Evolutionary conservation across 495 filamentous ascomycete species (phyloP).

Genomic region (Xylaria palmicola): DNA sequence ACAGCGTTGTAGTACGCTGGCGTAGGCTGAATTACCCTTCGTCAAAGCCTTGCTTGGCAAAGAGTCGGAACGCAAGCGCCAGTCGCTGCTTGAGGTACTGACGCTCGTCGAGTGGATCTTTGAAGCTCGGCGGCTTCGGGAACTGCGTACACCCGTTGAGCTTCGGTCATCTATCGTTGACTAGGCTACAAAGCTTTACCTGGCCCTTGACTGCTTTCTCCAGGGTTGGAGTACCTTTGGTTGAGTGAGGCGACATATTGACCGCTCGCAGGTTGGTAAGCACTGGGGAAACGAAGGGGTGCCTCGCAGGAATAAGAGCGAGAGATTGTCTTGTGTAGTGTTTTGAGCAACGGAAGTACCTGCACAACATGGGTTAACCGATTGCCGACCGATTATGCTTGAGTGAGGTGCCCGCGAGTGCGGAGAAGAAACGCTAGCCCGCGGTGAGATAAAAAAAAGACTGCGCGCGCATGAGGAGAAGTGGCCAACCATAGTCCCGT

Average conservation of each 20-base stretch:
- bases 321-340: neutral
- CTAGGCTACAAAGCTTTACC: neutral
- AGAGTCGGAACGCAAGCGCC: constrained; percentile 21
- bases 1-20: too few species aligned
- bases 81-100: constrained; percentile 23
- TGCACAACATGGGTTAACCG: too few species aligned
- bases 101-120: constrained; percentile 23
- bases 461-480: constrained; percentile 1
- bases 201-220: neutral
- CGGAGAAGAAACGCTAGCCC: neutral
- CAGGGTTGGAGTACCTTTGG: neutral
- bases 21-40: constrained; percentile 10
- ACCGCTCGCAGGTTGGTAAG: neutral
- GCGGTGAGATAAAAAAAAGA: neutral
- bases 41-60: constrained; percentile 22
- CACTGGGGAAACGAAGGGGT: neutral
- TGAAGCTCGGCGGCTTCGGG: constrained; percentile 17
- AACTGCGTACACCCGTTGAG: constrained; percentile 3
- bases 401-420: too few species aligned
- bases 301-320: neutral
- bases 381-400: too few species aligned
- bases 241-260: constrained; percentile 17
- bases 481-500: too few species aligned
- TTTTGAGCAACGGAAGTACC: neutral
- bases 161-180: neutral